Evolutionary conservation across 202 grass and related monocot species (phyloP).

Genomic region (Zoysia matrella): DNA sequence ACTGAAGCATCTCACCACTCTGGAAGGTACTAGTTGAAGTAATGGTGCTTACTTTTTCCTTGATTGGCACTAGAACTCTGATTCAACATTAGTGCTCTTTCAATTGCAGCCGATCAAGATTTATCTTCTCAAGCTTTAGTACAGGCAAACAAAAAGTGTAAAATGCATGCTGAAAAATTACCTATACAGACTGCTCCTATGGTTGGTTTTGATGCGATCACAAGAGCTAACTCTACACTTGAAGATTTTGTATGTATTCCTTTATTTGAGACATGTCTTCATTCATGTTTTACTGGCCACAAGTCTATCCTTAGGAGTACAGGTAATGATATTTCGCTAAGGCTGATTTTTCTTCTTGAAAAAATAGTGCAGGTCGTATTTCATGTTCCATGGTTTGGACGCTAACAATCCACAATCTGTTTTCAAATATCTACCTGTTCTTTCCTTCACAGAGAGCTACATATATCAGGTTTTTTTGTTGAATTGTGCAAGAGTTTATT

Average conservation of each 20-base stretch:
- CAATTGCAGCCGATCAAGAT: constrained; percentile 57
- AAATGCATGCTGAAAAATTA: constrained; percentile 45
- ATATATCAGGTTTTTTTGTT: constrained; percentile 84
- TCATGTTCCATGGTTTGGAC: constrained; percentile 93
- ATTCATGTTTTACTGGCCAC: background rate
- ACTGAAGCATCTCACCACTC: constrained; percentile 3
- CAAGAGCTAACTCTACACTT: constrained; percentile 77
- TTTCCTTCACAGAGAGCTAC: constrained; percentile 91
- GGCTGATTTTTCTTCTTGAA: constrained; percentile 37
- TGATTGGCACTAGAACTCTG: constrained; percentile 7
- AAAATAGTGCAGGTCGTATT: constrained; percentile 89
- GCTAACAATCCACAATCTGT: constrained; percentile 59
- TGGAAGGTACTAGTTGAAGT: constrained; percentile 49
- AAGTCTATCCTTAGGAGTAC: background rate
- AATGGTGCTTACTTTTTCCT: background rate
- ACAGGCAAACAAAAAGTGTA: constrained; percentile 43
- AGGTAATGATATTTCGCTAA: constrained; percentile 3
- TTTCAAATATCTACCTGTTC: constrained; percentile 86
- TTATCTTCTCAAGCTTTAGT: constrained; percentile 45
- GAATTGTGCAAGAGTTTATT: constrained; percentile 15
- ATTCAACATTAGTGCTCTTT: constrained; percentile 24
- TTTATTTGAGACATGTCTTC: constrained; percentile 27
- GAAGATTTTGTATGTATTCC: constrained; percentile 79
- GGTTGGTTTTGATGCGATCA: constrained; percentile 75
- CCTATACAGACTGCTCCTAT: constrained; percentile 45